Evolutionary conservation across 2,329 filamentous ascomycete species (phyloP).

Genomic region (Ophiostoma tasmaniense): DNA sequence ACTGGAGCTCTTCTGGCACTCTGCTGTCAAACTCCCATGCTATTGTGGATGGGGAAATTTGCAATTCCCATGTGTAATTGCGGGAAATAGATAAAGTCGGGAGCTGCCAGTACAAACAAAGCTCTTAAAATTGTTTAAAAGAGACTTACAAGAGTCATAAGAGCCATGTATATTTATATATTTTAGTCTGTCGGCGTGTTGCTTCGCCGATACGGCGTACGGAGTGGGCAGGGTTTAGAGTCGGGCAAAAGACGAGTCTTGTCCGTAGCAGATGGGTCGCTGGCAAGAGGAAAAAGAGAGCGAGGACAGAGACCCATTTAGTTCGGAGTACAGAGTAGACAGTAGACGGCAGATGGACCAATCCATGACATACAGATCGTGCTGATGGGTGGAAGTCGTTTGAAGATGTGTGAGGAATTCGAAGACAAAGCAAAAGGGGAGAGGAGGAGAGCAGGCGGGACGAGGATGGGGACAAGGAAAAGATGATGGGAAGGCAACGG

Average conservation of each 20-base stretch:
- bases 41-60: conserved; percentile 9
- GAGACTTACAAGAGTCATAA: not conserved
- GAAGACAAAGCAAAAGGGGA: not conserved
- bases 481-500: not conserved
- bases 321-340: not conserved
- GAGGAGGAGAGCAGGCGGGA: not conserved
- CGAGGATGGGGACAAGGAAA: not conserved
- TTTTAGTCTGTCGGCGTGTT: not conserved
- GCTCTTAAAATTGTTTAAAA: not conserved
- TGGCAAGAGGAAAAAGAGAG: not conserved
- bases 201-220: conserved; percentile 2
- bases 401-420: not conserved
- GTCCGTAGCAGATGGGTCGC: not conserved
- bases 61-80: conserved; percentile 14
- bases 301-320: not conserved
- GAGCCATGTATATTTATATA: not conserved
- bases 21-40: not conserved
- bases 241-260: not conserved
- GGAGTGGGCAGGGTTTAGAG: not conserved
- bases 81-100: conserved; percentile 4
- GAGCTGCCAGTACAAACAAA: not conserved
- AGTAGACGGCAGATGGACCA: not conserved
- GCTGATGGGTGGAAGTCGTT: not conserved
- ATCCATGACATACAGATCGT: not conserved
- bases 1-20: not conserved